Evolutionary conservation across 2,329 filamentous ascomycete genomes (phyloP), one percentile per base, ranked within the genome.

Genomic region (Pezicula rhizophila): DNA sequence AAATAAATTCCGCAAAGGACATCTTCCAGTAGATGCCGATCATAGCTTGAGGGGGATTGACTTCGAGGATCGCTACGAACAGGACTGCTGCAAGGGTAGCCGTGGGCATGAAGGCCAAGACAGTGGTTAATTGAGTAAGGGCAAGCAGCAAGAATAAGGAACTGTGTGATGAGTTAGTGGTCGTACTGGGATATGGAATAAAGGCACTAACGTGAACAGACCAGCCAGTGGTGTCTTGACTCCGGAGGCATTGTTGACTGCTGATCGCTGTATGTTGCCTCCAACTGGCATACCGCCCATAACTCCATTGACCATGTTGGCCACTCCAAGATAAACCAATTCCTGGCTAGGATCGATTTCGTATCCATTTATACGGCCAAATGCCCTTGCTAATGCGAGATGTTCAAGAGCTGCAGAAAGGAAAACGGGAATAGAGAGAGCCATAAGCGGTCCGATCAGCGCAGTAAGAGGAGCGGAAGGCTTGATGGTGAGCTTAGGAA

Each of bases 61-160:
- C 45, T 18, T 51, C 49, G 25, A 54, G 33, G 18, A 55, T 50
- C 20, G 28, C 38, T 20, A 50, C 37, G 40, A 49, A 4, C 54
- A 84, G 83, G 51, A 85, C 83, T 4, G 80, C 81, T 0, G 80
- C 75, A 1, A 85, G 70, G 0, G 78, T 81, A 0, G 80, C 73
- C 55, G 82, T 82, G 1, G 82, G 81, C 15, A 85, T 80, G 80
- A 80, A 85, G 65, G 79, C 84, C 0, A 85, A 70, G 0, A 79
- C 76, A 0, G 40, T 42, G n/a, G 23, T 42, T 20, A 42, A 15
- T 26, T 26, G 7, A n/a, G 10, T 26, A 15, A 42, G 31, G 8
- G 40, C 40, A 12, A 42, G 40, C 8, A 42, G n/a, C 20, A 28
- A 25, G n/a, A 42, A 42, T 8, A 25, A 15, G 40, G 40, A 15